phyloP scores from a whole-genome alignment of 192 early-diverging fungal species.

The Backusella australiensis region DNA sequence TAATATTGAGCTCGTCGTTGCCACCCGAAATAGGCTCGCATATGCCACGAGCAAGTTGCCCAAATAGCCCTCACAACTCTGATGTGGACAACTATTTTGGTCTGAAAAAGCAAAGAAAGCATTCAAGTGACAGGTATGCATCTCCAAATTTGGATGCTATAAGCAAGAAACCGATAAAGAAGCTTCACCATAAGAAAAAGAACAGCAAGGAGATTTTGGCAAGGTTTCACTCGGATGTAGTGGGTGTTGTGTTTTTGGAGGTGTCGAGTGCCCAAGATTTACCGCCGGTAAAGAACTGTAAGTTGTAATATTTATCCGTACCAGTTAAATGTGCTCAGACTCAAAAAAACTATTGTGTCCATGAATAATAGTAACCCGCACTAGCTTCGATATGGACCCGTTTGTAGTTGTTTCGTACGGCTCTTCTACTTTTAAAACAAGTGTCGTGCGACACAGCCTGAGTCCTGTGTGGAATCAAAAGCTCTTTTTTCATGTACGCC shows the following conservation, averaged over 20 bases:
- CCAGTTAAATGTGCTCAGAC: not conserved
- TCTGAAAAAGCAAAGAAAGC: not conserved
- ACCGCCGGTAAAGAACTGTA: constrained; percentile 36
- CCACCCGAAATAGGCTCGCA: not conserved
- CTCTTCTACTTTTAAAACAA: constrained; percentile 66
- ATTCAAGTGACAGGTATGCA: not conserved
- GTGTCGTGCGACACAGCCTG: constrained; percentile 59
- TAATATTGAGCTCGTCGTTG: not conserved
- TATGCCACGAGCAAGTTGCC: not conserved
- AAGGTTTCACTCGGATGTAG: constrained; percentile 26
- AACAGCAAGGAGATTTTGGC: constrained; percentile 5
- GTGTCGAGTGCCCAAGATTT: constrained; percentile 49
- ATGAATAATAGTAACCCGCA: constrained; percentile 36
- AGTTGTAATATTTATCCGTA: not conserved
- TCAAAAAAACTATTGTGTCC: not conserved
- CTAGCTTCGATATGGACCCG: constrained; percentile 78
- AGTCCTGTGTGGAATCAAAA: constrained; percentile 78
- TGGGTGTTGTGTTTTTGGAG: constrained; percentile 52
- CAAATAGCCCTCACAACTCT: not conserved
- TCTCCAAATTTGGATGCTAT: not conserved
- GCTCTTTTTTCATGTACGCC: constrained; percentile 56
- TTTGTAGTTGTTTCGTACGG: constrained; percentile 76
- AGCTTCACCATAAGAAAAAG: not conserved
- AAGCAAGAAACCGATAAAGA: not conserved
- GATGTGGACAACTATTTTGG: not conserved